Evolutionary conservation across 495 filamentous ascomycete genomes (phyloP).

Genomic region (Astrocystis sublimbata): DNA sequence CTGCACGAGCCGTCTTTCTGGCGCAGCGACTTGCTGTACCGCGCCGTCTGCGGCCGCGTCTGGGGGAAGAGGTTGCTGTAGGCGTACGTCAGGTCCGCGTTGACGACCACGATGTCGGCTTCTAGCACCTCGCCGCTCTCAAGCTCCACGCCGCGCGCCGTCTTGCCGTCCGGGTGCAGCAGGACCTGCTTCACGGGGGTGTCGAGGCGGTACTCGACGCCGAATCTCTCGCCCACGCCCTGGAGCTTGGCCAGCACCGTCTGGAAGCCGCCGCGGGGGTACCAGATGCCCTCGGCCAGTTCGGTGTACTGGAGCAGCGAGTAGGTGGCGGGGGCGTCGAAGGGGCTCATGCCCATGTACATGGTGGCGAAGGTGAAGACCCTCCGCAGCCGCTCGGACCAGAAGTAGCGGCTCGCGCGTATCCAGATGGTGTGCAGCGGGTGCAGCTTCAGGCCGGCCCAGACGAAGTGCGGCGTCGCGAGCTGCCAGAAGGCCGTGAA

Average conservation of each 20-base stretch:
- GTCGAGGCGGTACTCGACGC: slow-evolving; percentile 59
- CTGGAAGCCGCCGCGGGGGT: slow-evolving; percentile 68
- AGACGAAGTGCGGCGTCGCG: slow-evolving; percentile 51
- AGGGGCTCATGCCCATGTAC: slow-evolving; percentile 78
- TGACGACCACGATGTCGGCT: slow-evolving; percentile 65
- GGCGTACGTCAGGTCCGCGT: slow-evolving; percentile 70
- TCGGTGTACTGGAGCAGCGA: slow-evolving; percentile 72
- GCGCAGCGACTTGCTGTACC: slow-evolving; percentile 49
- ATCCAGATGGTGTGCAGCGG: slow-evolving; percentile 65
- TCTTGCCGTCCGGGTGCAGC: slow-evolving; percentile 42
- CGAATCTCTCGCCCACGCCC: slow-evolving; percentile 53
- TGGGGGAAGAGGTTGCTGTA: slow-evolving; percentile 62
- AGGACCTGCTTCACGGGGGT: slow-evolving; percentile 53
- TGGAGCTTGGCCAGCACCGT: slow-evolving; percentile 58
- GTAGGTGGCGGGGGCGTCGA: slow-evolving; percentile 71
- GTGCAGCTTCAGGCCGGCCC: slow-evolving; percentile 56
- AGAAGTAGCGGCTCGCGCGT: slow-evolving; percentile 62
- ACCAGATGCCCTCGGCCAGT: slow-evolving; percentile 72
- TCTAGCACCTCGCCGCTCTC: slow-evolving; percentile 50
- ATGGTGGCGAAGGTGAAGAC: slow-evolving; percentile 74
- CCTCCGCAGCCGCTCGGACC: slow-evolving; percentile 62
- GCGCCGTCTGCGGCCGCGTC: slow-evolving; percentile 21
- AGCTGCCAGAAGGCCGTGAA: slow-evolving; percentile 59
- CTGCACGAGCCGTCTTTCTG: slow-evolving; percentile 60
- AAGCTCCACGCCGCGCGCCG: slow-evolving; percentile 57